Base-by-base conservation (phyloP, 495 filamentous ascomycete genomes). In the Lasiosphaeria ovina region DNA sequence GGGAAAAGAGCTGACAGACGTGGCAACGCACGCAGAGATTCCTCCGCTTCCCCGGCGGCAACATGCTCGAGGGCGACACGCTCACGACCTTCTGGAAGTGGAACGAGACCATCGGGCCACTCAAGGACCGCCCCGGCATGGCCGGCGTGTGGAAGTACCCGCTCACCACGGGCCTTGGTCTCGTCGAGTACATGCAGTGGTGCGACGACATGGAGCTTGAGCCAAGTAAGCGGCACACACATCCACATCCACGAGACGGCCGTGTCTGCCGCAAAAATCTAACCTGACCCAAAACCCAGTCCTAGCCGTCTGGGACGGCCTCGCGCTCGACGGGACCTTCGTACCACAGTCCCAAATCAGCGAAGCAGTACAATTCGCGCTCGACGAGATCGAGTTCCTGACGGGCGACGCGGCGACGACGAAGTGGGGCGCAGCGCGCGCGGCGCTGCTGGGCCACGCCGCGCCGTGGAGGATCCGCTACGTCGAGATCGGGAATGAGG, bases 401-500 rank as follows among this genome's bases (percentile, higher is more conserved):
- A 81, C 77, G 31, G 85, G 87, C 42, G 74, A 78, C 55, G 69
- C 71, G 10, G 70, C 72, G 31, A 85, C 84, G 36, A 86, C 84
- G 8, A 76, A 70, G 16, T 89, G 82, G 74, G 87, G 87, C 34
- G 75, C 80, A 8, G 66, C 82, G 9, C 81, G 87, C 42, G 83
- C 82, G 12, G 38, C 51, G 31, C 74, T 85, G 10, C 75, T 85
- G 8, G 87, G 86, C 10, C 78, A 86, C 57, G 72, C 79, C 2
- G 73, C 83, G 38, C 85, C 87, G 4, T 88, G 79, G 73, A 73
- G 64, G 24, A 72, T 89, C 55, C 77, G 76, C 54, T 85, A 81
- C 55, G 83, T 87, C 38, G 86, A 88, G 66, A 78, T 89, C 63
- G 87, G 87, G 33, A 88, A 89, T 62, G 85, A 89, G 66, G 86